phyloP scores from a whole-genome alignment of 2,329 filamentous ascomycete genomes.

The Paraconiothyrium brasiliense region DNA sequence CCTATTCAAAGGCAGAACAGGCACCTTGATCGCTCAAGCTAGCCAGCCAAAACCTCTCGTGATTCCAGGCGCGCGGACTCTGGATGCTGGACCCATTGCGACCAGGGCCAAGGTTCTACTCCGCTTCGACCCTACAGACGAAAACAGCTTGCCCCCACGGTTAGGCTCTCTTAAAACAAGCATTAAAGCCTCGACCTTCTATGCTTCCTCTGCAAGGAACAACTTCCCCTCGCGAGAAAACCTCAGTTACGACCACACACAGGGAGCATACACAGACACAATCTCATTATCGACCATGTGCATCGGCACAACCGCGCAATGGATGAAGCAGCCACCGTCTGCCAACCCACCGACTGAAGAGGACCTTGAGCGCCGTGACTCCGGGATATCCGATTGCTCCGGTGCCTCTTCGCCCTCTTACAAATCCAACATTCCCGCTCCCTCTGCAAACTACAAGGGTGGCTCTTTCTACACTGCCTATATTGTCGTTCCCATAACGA shows the following conservation, averaged over 20 bases:
- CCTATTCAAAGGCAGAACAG: slow-evolving; percentile 66
- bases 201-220: slow-evolving; percentile 60
- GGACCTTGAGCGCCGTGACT: slow-evolving; percentile 50
- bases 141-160: slow-evolving; percentile 60
- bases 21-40: slow-evolving; percentile 66
- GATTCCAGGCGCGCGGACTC: slow-evolving; percentile 54
- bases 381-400: slow-evolving; percentile 50
- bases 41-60: slow-evolving; percentile 66
- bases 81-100: slow-evolving; percentile 55
- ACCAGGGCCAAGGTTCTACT: slow-evolving; percentile 66
- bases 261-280: slow-evolving; percentile 63
- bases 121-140: slow-evolving; percentile 67
- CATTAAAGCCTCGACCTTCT: slow-evolving; percentile 68
- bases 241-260: slow-evolving; percentile 56
- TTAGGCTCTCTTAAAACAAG: slow-evolving; percentile 63
- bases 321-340: slow-evolving; percentile 58
- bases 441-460: slow-evolving; percentile 55
- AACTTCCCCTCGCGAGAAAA: slow-evolving; percentile 58
- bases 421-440: slow-evolving; percentile 42
- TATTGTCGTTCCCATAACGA: slow-evolving; percentile 70
- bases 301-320: slow-evolving; percentile 63
- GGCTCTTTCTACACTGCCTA: slow-evolving; percentile 67
- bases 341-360: slow-evolving; percentile 39
- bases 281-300: slow-evolving; percentile 64
- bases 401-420: slow-evolving; percentile 29